Conservation (phyloP, 352 stramenopile species). For the Aphanomyces invadans region DNA sequence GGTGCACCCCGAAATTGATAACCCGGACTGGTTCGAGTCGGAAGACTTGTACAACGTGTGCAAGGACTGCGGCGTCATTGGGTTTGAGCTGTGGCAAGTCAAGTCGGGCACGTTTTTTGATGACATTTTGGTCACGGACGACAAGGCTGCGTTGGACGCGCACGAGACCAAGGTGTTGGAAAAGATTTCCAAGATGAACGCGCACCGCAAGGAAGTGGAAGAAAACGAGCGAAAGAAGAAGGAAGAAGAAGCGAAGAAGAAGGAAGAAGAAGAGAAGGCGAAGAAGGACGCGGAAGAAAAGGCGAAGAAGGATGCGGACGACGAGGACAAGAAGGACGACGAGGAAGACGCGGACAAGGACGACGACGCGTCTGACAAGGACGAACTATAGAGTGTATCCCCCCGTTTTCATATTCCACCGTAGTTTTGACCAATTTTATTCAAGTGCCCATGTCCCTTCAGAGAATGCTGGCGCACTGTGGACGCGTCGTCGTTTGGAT, state of each 20-base stretch:
- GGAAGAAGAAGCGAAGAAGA: conserved; percentile 64
- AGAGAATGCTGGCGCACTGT: too few relatives aligned
- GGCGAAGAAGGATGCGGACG: conserved; percentile 26
- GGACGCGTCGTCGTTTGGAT: too few relatives aligned
- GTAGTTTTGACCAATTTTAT: conserved; percentile 23
- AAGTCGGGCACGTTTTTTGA: conserved; percentile 98
- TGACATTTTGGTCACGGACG: conserved; percentile 98
- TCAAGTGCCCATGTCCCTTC: too few relatives aligned
- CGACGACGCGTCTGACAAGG: conserved; percentile 27
- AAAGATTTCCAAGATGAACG: conserved; percentile 70
- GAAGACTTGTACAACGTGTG: conserved; percentile 92
- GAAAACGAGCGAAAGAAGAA: conserved; percentile 58
- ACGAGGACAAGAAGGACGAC: conserved; percentile 25
- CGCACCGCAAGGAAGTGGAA: conserved; percentile 72
- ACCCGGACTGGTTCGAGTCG: conserved; percentile 96
- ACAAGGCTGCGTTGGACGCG: conserved; percentile 92
- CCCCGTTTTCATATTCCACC: neutral
- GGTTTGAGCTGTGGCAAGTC: conserved; percentile 99
- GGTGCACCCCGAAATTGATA: conserved; percentile 94
- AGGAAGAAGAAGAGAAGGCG: conserved; percentile 53
- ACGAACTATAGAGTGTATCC: conserved; percentile 23
- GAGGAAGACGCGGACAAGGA: conserved; percentile 39
- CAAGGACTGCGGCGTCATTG: conserved; percentile 93
- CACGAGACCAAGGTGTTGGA: conserved; percentile 93
- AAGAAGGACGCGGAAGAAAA: conserved; percentile 56